phyloP scores from a whole-genome alignment of 2,329 filamentous ascomycete species.

The Trichoderma koningiopsis region DNA sequence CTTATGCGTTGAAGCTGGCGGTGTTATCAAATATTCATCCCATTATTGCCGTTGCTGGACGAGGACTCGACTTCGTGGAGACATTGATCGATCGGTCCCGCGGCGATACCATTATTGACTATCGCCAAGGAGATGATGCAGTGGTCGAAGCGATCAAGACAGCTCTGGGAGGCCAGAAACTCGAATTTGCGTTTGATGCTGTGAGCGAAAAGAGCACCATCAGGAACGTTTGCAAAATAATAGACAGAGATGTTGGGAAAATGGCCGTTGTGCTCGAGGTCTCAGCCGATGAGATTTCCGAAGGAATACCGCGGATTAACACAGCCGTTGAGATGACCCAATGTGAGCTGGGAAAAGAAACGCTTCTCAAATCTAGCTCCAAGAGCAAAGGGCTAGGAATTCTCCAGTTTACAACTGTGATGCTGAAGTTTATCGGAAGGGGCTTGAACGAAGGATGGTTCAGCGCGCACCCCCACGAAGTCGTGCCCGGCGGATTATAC shows the following conservation, averaged over 20 bases:
- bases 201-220: background rate
- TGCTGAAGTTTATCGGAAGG: slow-evolving; percentile 1
- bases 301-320: background rate
- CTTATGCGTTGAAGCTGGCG: slow-evolving; percentile 60
- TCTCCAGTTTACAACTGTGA: slow-evolving; percentile 7
- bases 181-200: slow-evolving; percentile 1
- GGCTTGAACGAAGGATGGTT: slow-evolving; percentile 28
- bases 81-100: slow-evolving; percentile 27
- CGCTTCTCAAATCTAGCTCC: background rate
- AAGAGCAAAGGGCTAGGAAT: background rate
- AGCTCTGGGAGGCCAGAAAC: background rate
- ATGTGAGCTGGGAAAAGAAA: background rate
- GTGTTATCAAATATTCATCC: slow-evolving; percentile 56
- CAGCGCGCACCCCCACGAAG: slow-evolving; percentile 26
- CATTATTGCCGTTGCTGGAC: slow-evolving; percentile 58
- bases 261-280: background rate
- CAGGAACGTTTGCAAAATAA: background rate
- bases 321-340: slow-evolving; percentile 4
- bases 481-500: slow-evolving; percentile 26
- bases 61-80: slow-evolving; percentile 23
- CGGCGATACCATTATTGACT: slow-evolving; percentile 32
- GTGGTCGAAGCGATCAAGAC: background rate
- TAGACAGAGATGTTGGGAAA: background rate
- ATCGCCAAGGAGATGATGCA: slow-evolving; percentile 22
- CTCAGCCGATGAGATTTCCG: background rate